Conservation (phyloP, 2,329 filamentous ascomycete species). For the Trichophyton simii region DNA sequence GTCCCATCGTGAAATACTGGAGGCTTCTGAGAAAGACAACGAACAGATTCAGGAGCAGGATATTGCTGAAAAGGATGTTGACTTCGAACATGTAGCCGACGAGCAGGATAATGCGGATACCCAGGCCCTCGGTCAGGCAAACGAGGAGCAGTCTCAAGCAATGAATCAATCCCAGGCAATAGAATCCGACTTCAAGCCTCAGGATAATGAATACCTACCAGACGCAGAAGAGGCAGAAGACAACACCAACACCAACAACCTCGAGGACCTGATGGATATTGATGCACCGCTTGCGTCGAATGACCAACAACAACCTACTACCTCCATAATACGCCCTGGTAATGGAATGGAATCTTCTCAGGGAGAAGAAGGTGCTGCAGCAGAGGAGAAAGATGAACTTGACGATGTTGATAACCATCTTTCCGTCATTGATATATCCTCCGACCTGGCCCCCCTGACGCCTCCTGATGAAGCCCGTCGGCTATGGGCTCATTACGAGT, state of each 20-base stretch:
- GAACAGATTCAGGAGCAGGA: slow-evolving; percentile 44
- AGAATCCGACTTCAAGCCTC: slow-evolving; percentile 48
- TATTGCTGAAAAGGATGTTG: slow-evolving; percentile 61
- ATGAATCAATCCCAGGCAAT: slow-evolving; percentile 84
- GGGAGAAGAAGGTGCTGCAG: slow-evolving; percentile 22
- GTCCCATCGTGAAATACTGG: slow-evolving; percentile 69
- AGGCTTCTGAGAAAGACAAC: slow-evolving; percentile 43
- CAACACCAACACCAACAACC: slow-evolving; percentile 32
- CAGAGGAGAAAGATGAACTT: slow-evolving; percentile 34
- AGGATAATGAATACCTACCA: slow-evolving; percentile 47
- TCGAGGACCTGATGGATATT: slow-evolving; percentile 36
- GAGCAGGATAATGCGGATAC: slow-evolving; percentile 72
- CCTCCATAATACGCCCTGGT: slow-evolving; percentile 10
- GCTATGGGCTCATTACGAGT: slow-evolving; percentile 77
- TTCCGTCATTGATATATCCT: slow-evolving; percentile 59
- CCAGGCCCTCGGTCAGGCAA: slow-evolving; percentile 80
- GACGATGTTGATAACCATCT: slow-evolving; percentile 45
- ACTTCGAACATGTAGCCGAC: slow-evolving; percentile 86
- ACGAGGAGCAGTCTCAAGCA: slow-evolving; percentile 71
- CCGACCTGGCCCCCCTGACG: slow-evolving; percentile 31
- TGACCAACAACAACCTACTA: slow-evolving; percentile 20
- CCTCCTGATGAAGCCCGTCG: slow-evolving; percentile 50
- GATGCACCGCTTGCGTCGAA: slow-evolving; percentile 25
- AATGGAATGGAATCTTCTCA: slow-evolving; percentile 23
- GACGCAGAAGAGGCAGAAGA: slow-evolving; percentile 35